A percentile compares a stretch with the other conserved stretches of the same genome.
phyloP scores from a whole-genome alignment of 768 basidiomycete species.

The Russula emetica region DNA sequence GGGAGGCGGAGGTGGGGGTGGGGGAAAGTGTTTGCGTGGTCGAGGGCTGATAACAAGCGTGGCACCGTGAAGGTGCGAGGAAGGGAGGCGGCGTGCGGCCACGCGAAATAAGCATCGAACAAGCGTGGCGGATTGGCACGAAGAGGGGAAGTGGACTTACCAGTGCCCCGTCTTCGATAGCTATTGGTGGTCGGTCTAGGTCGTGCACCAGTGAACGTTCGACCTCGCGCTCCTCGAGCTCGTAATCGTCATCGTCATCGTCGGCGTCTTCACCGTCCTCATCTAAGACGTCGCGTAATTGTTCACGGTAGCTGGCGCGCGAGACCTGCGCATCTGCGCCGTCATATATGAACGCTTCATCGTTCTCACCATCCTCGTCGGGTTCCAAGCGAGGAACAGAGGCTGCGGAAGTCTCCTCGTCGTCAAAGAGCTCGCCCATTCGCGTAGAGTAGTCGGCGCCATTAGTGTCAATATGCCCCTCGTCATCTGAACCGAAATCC shows the following conservation, averaged over 20 bases:
- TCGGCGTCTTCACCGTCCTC: conserved; percentile 53
- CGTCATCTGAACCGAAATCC: conserved; percentile 41
- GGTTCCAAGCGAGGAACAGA: conserved; percentile 21
- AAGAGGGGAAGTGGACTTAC: conserved; percentile 34
- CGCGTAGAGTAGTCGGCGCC: conserved; percentile 60
- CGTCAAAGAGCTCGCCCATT: conserved; percentile 62
- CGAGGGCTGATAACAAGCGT: conserved; percentile 26
- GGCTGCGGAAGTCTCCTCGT: conserved; percentile 30
- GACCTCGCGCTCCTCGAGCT: conserved; percentile 42
- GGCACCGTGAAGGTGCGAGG: neutral
- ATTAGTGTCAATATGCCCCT: conserved; percentile 41
- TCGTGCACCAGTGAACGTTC: conserved; percentile 45
- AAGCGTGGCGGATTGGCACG: conserved; percentile 26
- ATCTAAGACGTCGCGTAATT: conserved; percentile 68
- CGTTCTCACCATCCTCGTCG: conserved; percentile 39
- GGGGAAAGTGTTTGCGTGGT: conserved; percentile 32
- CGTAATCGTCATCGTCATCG: conserved; percentile 31
- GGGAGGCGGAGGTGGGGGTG: conserved; percentile 35
- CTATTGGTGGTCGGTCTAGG: neutral
- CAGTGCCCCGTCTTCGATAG: conserved; percentile 18
- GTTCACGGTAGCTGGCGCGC: conserved; percentile 57
- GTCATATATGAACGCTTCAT: conserved; percentile 64
- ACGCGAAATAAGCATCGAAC: conserved; percentile 30
- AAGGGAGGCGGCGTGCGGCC: conserved; percentile 30
- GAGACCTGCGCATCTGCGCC: conserved; percentile 58